Conservation (phyloP, 345 rosid genomes). For the Lenwebbia sp. region DNA sequence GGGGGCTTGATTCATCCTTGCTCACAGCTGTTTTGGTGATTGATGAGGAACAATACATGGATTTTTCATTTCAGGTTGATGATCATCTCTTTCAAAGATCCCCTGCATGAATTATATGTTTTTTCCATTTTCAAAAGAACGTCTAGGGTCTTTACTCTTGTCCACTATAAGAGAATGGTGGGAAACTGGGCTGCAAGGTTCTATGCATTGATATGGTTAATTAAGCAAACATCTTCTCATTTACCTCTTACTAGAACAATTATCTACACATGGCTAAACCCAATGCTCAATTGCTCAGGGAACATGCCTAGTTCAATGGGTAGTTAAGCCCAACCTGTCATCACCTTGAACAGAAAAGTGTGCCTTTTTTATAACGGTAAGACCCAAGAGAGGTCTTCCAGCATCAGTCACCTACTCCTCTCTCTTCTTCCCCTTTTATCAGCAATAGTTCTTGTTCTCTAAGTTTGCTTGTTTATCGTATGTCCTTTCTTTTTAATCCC, state of each 20-base stretch:
- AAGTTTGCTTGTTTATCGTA: background rate
- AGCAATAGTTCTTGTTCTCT: background rate
- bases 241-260: background rate
- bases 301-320: background rate
- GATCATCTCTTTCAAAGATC: background rate
- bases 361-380: background rate
- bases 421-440: background rate
- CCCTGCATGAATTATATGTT: background rate
- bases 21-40: background rate
- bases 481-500: background rate
- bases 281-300: background rate
- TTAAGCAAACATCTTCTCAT: background rate
- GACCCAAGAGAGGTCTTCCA: background rate
- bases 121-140: background rate
- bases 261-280: background rate
- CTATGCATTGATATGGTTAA: background rate
- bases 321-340: background rate
- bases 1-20: background rate
- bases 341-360: background rate
- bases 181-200: background rate
- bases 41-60: background rate
- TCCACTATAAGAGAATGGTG: background rate
- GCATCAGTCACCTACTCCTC: background rate
- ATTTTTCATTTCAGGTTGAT: background rate
- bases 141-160: background rate